A percentile compares a stretch with the other conserved stretches of the same genome.
These are phyloP conservation scores for Closterium sp. DNA, from an alignment of 139 green algal species.

Conservation along the genomic window DNA sequence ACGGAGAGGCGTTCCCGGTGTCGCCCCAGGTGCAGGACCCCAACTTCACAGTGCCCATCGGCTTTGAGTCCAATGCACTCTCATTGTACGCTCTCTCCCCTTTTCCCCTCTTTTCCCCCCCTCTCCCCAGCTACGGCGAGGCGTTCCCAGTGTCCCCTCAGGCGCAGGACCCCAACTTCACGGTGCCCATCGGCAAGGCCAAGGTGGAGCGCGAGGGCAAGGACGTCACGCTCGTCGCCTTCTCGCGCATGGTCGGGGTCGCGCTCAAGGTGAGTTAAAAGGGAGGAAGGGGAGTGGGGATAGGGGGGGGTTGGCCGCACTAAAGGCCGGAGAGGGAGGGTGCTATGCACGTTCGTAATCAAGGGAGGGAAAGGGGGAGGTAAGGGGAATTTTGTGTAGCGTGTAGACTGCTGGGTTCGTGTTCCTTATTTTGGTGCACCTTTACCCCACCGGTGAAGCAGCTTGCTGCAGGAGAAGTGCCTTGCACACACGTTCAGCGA, in stretches of 20 bases:
- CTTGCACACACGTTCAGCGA: background rate
- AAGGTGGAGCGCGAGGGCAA: constrained; percentile 80
- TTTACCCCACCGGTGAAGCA: no score
- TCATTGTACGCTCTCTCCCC: no score
- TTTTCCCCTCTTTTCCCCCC: no score
- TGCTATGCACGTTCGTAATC: no score
- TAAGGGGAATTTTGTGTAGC: no score
- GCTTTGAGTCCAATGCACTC: constrained; percentile 26
- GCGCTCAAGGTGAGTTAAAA: constrained; percentile 44
- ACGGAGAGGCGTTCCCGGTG: constrained; percentile 86
- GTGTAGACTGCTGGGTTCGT: no score
- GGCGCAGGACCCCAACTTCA: constrained; percentile 86
- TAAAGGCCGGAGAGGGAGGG: no score
- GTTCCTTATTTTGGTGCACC: no score
- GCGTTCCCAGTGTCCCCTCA: constrained; percentile 75
- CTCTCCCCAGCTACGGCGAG: constrained; percentile 73
- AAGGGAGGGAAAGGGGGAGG: no score
- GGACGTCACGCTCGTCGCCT: constrained; percentile 86
- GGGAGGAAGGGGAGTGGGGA: no score
- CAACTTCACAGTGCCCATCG: constrained; percentile 94
- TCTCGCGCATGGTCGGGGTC: constrained; percentile 89
- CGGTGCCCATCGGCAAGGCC: constrained; percentile 94
- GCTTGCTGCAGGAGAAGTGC: background rate
- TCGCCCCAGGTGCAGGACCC: constrained; percentile 70
- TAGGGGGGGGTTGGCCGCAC: no score